phyloP scores from a whole-genome alignment of 2,329 filamentous ascomycete species.

The Scedosporium boydii region DNA sequence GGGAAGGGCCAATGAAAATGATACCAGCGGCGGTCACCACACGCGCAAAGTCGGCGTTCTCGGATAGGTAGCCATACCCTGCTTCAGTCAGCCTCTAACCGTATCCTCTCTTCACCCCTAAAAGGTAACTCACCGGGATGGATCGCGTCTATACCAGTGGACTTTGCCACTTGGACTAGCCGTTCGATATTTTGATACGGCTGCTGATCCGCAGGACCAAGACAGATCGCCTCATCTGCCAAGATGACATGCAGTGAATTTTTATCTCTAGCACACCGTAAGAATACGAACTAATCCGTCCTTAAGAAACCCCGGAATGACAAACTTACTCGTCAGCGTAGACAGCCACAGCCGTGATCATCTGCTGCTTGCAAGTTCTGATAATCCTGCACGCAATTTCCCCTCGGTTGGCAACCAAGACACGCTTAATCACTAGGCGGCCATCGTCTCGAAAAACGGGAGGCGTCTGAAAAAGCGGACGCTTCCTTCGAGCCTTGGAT shows the following conservation, averaged over 20 bases:
- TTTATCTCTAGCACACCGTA: neutral
- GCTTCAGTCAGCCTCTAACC: neutral
- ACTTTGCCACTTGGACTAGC: constrained; percentile 32
- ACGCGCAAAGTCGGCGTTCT: constrained; percentile 52
- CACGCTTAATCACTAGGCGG: neutral
- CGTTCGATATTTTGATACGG: neutral
- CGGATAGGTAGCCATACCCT: constrained; percentile 58
- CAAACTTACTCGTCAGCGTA: constrained; percentile 55
- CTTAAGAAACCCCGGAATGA: constrained; percentile 37
- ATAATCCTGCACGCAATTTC: constrained; percentile 67
- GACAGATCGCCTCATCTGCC: neutral
- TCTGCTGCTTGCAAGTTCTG: constrained; percentile 55
- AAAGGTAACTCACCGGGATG: constrained; percentile 31
- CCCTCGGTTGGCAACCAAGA: constrained; percentile 62
- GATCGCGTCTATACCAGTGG: constrained; percentile 42
- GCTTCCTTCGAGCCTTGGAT: neutral
- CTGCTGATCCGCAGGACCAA: neutral
- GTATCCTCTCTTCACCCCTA: neutral
- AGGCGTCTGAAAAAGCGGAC: neutral
- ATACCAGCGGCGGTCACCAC: constrained; percentile 43
- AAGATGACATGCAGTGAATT: neutral
- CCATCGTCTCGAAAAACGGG: neutral
- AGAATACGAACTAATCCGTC: constrained; percentile 56
- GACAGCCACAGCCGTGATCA: constrained; percentile 59
- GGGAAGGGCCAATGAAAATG: constrained; percentile 48